Base-by-base conservation (phyloP, 257 asterid genomes). In the Voacanga thouarsii region DNA sequence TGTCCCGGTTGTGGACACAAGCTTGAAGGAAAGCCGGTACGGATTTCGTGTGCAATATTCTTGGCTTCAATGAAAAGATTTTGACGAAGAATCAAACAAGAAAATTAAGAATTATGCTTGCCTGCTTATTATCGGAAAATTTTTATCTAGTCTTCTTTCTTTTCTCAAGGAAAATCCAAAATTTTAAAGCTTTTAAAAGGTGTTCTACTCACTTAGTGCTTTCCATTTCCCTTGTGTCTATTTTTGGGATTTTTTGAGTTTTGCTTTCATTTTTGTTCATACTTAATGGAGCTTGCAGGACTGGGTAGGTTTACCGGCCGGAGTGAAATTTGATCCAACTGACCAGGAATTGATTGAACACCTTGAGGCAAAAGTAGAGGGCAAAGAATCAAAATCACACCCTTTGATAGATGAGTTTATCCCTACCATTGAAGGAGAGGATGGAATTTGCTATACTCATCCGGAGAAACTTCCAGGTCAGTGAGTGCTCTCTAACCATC, bases 1-100 rank as follows among this genome's bases (percentile, higher is more conserved):
- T 96, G 99, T 75, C 99, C 99, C 19, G 92, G 97, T 79, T 96
- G 99, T 75, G 99, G 99, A 16, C 99, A 93, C 88, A 93, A 87
- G 84, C 94, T 96, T 12, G 92, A 96, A 84, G 95, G 90, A 45
- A 96, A 93, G 81, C 96, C 97, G 90, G 99, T 96, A 89, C 74
- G 81, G 44, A 50, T 63, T 71, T 39, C 30, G 19, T 24, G 19
- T 24, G 44, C 39, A 45, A 49, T 87, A 87, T 88, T 85, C 92
- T 82, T 86, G 69, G 83, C 90, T 88, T 89, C 88, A 33, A 6
- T 6, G 12, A 57, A 73, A 84, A 82, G 87, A 71, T 77, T 77
- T 71, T 59, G 39, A 56, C 64, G 61, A 45, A 78, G 82, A 83
- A 83, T 79, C 78, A 44, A 57, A 72, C 63, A 47, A 49, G 55